These are phyloP conservation scores for Multifurca ochricompacta DNA, from an alignment of 768 basidiomycete species.

Conservation along the genomic window DNA sequence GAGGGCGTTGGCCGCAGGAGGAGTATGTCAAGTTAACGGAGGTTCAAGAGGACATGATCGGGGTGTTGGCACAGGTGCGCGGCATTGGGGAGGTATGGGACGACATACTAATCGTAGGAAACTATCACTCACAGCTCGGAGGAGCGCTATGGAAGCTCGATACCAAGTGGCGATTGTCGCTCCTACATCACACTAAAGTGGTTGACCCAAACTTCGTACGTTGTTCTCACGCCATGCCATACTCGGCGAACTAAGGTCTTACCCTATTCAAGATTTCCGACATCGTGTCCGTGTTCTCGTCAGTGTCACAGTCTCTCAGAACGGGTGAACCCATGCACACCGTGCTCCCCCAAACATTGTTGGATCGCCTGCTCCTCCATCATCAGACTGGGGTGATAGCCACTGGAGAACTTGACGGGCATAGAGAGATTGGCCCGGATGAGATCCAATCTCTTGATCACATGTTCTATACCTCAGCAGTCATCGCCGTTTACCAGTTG, in stretches of 20 bases:
- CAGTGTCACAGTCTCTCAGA: constrained; percentile 18
- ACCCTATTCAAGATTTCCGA: constrained; percentile 31
- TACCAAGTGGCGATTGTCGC: constrained; percentile 32
- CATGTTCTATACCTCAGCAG: constrained; percentile 16
- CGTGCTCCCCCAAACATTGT: constrained; percentile 16
- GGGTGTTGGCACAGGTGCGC: constrained; percentile 31
- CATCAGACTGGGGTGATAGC: background rate
- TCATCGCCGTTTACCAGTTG: constrained; percentile 12
- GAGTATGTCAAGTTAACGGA: constrained; percentile 39
- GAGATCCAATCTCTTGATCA: constrained; percentile 11
- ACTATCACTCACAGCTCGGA: constrained; percentile 28
- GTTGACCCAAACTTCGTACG: constrained; percentile 49
- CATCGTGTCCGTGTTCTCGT: constrained; percentile 33
- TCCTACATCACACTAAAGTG: constrained; percentile 39
- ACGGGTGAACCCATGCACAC: constrained; percentile 19
- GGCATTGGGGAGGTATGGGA: background rate
- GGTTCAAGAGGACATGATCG: constrained; percentile 36
- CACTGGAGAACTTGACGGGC: constrained; percentile 1
- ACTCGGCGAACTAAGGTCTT: background rate
- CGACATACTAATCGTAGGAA: background rate
- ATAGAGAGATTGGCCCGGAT: constrained; percentile 3
- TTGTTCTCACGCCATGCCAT: background rate
- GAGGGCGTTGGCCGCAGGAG: constrained; percentile 45
- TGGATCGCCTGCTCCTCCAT: constrained; percentile 14
- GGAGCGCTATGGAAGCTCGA: constrained; percentile 39